Base-by-base conservation (phyloP, 331 rosid genomes). In the Malus hybrid region DNA sequence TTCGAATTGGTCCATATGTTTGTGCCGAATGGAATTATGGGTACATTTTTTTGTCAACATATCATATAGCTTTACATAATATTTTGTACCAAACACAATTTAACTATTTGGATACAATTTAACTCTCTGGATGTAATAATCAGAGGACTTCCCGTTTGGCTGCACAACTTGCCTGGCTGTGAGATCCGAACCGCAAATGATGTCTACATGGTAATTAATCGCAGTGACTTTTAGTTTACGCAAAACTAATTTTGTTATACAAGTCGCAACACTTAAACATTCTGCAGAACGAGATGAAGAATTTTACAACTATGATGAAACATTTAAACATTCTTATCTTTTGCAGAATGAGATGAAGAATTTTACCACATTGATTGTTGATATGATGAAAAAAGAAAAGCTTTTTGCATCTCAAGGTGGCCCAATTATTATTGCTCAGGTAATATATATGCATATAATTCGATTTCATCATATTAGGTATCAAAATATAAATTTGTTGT, bases 1-100 rank as follows among this genome's bases (percentile, higher is more conserved):
- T 88, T 77, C 86, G 92, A 7, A 88, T 88, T 69, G 92, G 88
- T n/a, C 92, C 92, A 5, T 88, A 88, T 36, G 85, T 79, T 7
- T 86, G 93, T 76, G 52, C 52, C 52, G 52, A 88, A 65, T 88
- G 89, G 93, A 82, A 86, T 48, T 88, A 85, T 20, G 89, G 89
- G 87, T 87, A 76, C 1, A 7, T 14, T 16, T 32, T 1, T 10
- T 33, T 12, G 15, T 44, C 52, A 44, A 10, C 48, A 10, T 42
- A 18, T 15, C 15, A 8, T 15, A 19, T 44, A 44, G 52, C 4
- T 44, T 44, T 44, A 12, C 52, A 44, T 44, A 44, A 44, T 44
- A 44, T 44, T 44, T 44, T 44, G 52, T 44, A 12, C 52, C 52
- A 44, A 12, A 44, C 52, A 44, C 52, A 12, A 44, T 44, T 12